Conservation (phyloP, 2,329 filamentous ascomycete genomes). For the Alternaria ethzedia region DNA sequence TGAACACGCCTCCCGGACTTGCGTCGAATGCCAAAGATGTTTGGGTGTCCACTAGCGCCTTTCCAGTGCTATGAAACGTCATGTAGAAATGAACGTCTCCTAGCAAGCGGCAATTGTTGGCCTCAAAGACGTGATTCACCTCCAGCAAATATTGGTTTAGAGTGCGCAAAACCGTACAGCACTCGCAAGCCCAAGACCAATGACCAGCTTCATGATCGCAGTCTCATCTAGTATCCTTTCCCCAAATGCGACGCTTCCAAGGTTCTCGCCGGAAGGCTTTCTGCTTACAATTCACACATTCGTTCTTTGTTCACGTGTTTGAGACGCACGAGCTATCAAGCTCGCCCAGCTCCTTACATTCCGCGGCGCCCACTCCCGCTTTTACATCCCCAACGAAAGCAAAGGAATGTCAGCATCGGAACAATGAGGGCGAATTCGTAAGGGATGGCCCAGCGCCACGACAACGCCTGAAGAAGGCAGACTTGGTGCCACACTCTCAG, state of each 20-base stretch:
- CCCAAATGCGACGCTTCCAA: not conserved
- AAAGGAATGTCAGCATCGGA: slow-evolving; percentile 36
- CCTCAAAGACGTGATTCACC: slow-evolving; percentile 8
- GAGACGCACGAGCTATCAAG: not conserved
- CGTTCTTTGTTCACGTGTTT: slow-evolving; percentile 1
- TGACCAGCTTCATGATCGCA: slow-evolving; percentile 8
- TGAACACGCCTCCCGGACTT: slow-evolving; percentile 20
- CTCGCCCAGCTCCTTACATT: slow-evolving; percentile 2
- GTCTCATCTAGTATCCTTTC: not conserved
- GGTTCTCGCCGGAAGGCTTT: not conserved
- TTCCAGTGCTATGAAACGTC: slow-evolving; percentile 25
- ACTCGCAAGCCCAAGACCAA: slow-evolving; percentile 10
- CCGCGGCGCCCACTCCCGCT: slow-evolving; percentile 6
- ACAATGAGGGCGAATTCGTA: slow-evolving; percentile 33
- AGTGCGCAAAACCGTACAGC: slow-evolving; percentile 33
- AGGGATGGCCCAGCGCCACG: slow-evolving; percentile 38
- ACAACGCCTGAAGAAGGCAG: slow-evolving; percentile 26
- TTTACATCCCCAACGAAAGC: slow-evolving; percentile 1
- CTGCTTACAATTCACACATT: not conserved
- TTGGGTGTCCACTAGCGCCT: not conserved
- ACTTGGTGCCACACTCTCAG: slow-evolving; percentile 14
- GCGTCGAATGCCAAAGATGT: slow-evolving; percentile 7
- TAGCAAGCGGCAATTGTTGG: slow-evolving; percentile 26
- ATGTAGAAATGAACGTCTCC: slow-evolving; percentile 25
- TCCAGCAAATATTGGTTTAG: slow-evolving; percentile 24